Evolutionary conservation across 768 basidiomycete species (phyloP), one percentile per base, ranked within the genome.

Genomic region (Trametes maxima): DNA sequence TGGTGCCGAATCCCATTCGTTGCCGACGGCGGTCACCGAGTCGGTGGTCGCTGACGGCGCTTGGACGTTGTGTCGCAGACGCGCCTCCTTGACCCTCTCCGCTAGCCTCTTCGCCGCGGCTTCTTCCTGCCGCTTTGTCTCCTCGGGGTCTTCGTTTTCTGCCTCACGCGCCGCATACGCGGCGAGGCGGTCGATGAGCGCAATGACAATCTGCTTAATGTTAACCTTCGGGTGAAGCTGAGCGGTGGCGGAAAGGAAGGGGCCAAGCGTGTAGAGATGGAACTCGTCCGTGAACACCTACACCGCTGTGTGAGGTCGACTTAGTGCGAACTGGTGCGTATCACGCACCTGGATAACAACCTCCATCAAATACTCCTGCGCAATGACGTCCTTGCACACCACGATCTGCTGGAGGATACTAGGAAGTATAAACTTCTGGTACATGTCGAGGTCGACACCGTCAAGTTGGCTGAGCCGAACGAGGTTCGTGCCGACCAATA

Each of bases 361-460:
- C 74, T 99, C 97, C 97, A 98, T 98, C 47, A 98, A 75, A 74
- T 99, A 99, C 72, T 98, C 97, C 73, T 99, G 97, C 0, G 97
- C 97, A 62, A 98, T 98, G 46, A 95, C 91, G 71, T 99, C 97
- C 73, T 97, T 96, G 77, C 97, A 98, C 70, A 90, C 96, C 61
- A 98, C 96, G 53, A 98, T 92, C 74, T 99, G 97, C 77, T 99
- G 95, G 54, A 98, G 77, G 57, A 98, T 87, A 63, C 91, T 92
- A 0, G 97, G 95, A 7, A 99, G 83, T 64, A 99, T 99, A 24
- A 73, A 85, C 56, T 74, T 80, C 69, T 87, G 86, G 75, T 98
- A 98, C 84, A 97, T 86, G 44, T 91, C 91, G 56, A 99, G 78
- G 71, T 97, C 96, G 58, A 98, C 95, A 5, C 97, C 97, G 61